A percentile compares a stretch with the other conserved stretches of the same genome.
Conservation (phyloP, 1,284 basidiomycete genomes). For the Polyporus tsugae region DNA sequence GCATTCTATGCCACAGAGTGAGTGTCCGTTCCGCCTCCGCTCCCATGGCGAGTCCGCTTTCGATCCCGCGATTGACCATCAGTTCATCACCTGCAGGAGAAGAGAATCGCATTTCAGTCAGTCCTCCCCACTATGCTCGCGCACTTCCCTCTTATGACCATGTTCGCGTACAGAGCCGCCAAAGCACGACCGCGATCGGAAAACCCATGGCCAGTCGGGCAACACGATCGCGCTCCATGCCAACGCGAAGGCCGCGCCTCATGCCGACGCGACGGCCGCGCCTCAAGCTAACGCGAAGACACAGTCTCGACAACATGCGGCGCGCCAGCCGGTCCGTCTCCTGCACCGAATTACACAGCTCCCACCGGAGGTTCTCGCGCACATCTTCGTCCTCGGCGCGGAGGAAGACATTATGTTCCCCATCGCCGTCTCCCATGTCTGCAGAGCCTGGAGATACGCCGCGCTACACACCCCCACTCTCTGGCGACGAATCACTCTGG, state of each 20-base stretch:
- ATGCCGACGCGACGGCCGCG: neutral
- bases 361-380: conserved; percentile 67
- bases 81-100: conserved; percentile 24
- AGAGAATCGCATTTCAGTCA: conserved; percentile 34
- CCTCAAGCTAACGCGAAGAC: conserved; percentile 5
- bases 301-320: conserved; percentile 15
- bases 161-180: conserved; percentile 30
- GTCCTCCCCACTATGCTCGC: conserved; percentile 11
- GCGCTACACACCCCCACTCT: conserved; percentile 64
- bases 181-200: conserved; percentile 28
- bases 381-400: conserved; percentile 67
- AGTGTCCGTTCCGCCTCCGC: conserved; percentile 15
- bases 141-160: conserved; percentile 10
- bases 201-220: neutral
- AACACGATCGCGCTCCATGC: neutral
- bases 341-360: conserved; percentile 60
- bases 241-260: neutral
- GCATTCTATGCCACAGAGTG: conserved; percentile 33
- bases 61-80: conserved; percentile 17
- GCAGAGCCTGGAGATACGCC: conserved; percentile 64
- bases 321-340: conserved; percentile 24
- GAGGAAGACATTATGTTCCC: conserved; percentile 63
- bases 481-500: conserved; percentile 65
- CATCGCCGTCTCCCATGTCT: conserved; percentile 69
- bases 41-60: neutral